Conservation (phyloP, 306 rosid genomes). For the Quercus aquifolioides region DNA sequence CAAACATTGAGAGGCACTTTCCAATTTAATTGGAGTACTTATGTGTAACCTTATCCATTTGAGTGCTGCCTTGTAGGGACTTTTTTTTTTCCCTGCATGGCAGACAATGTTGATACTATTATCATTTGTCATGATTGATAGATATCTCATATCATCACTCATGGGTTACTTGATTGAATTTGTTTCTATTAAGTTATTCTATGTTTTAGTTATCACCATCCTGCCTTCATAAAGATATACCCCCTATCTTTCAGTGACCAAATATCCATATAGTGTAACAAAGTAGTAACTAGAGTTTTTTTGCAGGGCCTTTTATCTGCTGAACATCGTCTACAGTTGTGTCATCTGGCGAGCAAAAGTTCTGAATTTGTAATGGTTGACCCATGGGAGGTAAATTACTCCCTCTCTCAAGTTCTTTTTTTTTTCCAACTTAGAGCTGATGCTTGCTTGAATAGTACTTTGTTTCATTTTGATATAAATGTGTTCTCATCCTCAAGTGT, state of each 20-base stretch:
- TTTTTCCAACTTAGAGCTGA: neutral
- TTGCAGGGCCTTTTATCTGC: conserved; percentile 73
- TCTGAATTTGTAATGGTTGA: conserved; percentile 89
- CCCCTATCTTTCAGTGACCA: conserved; percentile 1
- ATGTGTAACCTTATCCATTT: neutral
- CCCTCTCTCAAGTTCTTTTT: neutral
- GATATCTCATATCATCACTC: neutral
- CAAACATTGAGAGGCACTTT: neutral
- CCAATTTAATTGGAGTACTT: neutral
- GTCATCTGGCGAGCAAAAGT: conserved; percentile 67
- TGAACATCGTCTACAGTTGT: conserved; percentile 61
- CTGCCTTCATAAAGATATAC: neutral
- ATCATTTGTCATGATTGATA: neutral
- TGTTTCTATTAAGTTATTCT: neutral
- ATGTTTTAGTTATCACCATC: neutral
- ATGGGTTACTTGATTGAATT: neutral
- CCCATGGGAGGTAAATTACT: conserved; percentile 80
- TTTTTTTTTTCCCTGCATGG: neutral
- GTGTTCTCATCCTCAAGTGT: neutral
- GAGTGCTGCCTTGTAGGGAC: no score
- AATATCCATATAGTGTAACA: conserved; percentile 11
- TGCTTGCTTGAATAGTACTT: neutral
- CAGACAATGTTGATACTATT: neutral
- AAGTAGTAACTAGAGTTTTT: conserved; percentile 12
- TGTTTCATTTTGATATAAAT: neutral